phyloP scores from a whole-genome alignment of 2,329 filamentous ascomycete species.

The Lecanoromycetidae sp. region DNA sequence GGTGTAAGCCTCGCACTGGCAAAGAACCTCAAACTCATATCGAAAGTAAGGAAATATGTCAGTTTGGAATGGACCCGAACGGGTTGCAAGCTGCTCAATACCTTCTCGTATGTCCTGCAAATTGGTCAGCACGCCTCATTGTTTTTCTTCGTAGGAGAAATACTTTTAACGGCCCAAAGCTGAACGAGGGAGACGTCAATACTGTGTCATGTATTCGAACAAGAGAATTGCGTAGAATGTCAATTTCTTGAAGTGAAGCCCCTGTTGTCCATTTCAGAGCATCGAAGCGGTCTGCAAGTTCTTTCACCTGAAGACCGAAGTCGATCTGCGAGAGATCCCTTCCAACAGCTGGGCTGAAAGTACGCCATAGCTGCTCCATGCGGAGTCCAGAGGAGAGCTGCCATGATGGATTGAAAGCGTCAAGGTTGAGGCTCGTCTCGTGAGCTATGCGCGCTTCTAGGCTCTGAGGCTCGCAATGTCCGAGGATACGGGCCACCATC shows the following conservation, averaged over 20 bases:
- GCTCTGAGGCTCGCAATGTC: no score
- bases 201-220: background rate
- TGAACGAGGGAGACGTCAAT: background rate
- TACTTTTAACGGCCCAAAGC: background rate
- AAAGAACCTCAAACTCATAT: conserved; percentile 35
- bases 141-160: no score
- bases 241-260: conserved; percentile 40
- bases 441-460: background rate
- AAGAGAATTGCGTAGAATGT: background rate
- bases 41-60: conserved; percentile 32
- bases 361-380: conserved; percentile 69
- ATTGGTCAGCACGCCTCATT: conserved; percentile 14
- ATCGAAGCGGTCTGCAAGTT: conserved; percentile 49
- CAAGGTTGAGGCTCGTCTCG: conserved; percentile 4
- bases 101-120: conserved; percentile 27
- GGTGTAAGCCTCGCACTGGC: conserved; percentile 30
- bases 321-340: conserved; percentile 21
- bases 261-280: conserved; percentile 44
- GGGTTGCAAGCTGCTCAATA: conserved; percentile 27
- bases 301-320: conserved; percentile 34
- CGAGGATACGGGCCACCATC: background rate
- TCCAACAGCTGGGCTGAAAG: conserved; percentile 51
- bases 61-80: conserved; percentile 24
- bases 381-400: conserved; percentile 61
- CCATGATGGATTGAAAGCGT: conserved; percentile 55